Base-by-base conservation (phyloP, 2,329 filamentous ascomycete species). In the Xylaria sp. region DNA sequence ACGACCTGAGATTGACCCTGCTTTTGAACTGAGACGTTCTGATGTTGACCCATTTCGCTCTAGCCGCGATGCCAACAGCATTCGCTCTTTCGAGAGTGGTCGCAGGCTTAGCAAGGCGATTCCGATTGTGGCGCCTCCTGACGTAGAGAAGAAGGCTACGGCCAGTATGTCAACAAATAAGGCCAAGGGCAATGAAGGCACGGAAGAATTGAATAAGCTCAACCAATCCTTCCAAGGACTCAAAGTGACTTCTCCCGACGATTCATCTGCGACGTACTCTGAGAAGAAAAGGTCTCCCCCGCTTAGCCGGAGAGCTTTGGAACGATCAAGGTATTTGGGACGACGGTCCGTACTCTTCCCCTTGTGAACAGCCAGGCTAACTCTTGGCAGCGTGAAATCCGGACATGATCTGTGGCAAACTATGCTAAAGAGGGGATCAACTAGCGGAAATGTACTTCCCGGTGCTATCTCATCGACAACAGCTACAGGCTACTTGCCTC, bases 401-500 rank as follows among this genome's bases (percentile, higher is more conserved):
- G 75, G 80, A 59, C 81, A 81, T 59, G 82, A 84, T 32, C 81
- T 88, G 39, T 84, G 83, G 85, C 83, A 85, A 70, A 81, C 78
- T 18, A 82, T 88, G 79, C 75, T 86, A 73, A 87, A 84, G 77
- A 86, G 84, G 73, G 84, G 84, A n/a, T 82, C 85, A 44, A 79
- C 85, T 13, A 87, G 84, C 68, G 83, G 80, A 55, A 79, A 79
- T 54, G 83, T 78, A 8, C 79, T 84, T 54, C 84, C 84, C 12
- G 81, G 86, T 59, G 80, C 85, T 10, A 78, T 89, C 57, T 86
- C 86, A 2, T 84, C 86, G 3, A 85, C 83, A 54, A 88, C 85
- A 13, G 86, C 84, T 8, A 85, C 84, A 34, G 87, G 86, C n/a
- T 82, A 85, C 52, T 77, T 89, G 55, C 87, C 86, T 18, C 84